Percentiles rank a stretch among this genome's conserved stretches.
Conservation (phyloP, 176 grass and related monocot genomes). For the Leersia perrieri region DNA sequence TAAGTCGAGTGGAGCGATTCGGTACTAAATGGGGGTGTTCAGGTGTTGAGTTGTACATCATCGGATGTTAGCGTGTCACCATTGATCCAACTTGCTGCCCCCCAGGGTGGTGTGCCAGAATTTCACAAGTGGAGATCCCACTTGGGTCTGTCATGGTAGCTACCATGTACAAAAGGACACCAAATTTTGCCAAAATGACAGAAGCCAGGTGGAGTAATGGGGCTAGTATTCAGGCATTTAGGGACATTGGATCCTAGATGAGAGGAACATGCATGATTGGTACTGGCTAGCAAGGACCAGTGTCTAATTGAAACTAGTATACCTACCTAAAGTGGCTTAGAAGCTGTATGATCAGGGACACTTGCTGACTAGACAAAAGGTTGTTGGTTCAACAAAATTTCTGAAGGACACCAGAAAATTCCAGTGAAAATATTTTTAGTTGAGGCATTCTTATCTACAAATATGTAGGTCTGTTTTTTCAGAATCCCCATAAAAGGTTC, state of each 20-base stretch:
- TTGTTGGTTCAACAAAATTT: background rate
- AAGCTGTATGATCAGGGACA: background rate
- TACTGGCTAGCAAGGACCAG: conserved; percentile 39
- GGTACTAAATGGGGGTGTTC: background rate
- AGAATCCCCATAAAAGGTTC: background rate
- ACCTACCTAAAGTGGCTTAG: background rate
- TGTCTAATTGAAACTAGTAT: conserved; percentile 10
- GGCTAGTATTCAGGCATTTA: background rate
- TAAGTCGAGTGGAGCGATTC: background rate
- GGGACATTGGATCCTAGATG: conserved; percentile 48
- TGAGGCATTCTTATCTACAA: background rate
- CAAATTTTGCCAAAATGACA: background rate
- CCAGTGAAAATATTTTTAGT: background rate
- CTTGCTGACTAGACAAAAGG: background rate
- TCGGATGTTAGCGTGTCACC: background rate
- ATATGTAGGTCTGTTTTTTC: background rate
- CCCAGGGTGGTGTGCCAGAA: background rate
- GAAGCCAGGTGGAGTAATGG: background rate
- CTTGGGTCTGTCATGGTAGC: conserved; percentile 19
- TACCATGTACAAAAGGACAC: background rate
- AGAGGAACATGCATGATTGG: conserved; percentile 33
- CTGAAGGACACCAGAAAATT: background rate
- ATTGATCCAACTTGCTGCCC: conserved; percentile 10
- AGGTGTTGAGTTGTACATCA: background rate
- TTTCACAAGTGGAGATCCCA: background rate